Base-by-base conservation (phyloP, 495 filamentous ascomycete genomes). In the Glarea lozoyensis region DNA sequence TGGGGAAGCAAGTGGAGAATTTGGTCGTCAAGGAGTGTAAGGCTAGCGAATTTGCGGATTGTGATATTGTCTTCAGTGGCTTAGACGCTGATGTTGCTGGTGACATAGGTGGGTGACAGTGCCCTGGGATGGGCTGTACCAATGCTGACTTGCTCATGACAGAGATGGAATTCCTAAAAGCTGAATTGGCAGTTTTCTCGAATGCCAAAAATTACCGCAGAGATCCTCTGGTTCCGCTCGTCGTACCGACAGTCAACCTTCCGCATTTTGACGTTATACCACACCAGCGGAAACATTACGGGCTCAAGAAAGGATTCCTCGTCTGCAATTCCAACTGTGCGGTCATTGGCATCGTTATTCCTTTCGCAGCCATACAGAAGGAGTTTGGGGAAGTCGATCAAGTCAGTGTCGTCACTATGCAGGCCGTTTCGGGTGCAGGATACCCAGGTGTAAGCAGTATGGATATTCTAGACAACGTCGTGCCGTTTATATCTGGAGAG, bases 241-340 rank as follows among this genome's bases (percentile, higher is more conserved):
- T 90, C 39, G 85, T 93, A 21, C 86, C 86, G 2, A 88, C 82
- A 11, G 84, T 90, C 49, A 92, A 90, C 64, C 75, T 86, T 10
- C 60, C 68, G 16, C 86, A 92, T 60, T 67, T 88, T 51, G 69
- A 78, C 56, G 63, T 88, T 42, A 86, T 90, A 54, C 81, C 80
- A 13, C 75, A 86, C 60, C 85, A 92, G 64, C 71, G 78, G 34
- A 68, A 70, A 52, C 67, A 78, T 6, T 74, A 79, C 50, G 65
- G 64, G 13, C 65, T 87, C 30, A 29, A 29, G 25, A 84, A 81
- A 60, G 86, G 86, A 10, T 88, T 89, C 63, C 60, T 90, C 37
- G 81, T 90, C 31, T 89, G 85, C 69, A 93, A 93, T 66, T 87
- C 83, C 41, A 92, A 93, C 69, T 93, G 86, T 64, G 85, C 86